phyloP scores from a whole-genome alignment of 768 basidiomycete genomes.

The Podaxis sp. region DNA sequence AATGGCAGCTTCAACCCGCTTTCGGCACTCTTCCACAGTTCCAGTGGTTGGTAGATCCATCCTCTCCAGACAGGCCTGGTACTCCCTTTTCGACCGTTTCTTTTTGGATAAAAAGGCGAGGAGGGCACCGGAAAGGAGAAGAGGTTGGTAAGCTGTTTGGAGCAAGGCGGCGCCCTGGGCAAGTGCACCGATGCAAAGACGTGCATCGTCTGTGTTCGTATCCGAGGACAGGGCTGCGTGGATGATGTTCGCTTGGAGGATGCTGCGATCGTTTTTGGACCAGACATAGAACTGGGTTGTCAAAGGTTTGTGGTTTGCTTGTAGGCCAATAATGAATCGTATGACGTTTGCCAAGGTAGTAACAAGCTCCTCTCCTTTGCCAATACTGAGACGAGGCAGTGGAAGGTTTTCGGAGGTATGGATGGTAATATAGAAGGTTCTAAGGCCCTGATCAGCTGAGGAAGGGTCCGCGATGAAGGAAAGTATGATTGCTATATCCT shows the following conservation, averaged over 20 bases:
- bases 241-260: constrained; percentile 43
- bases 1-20: constrained; percentile 36
- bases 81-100: constrained; percentile 33
- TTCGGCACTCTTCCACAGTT: constrained; percentile 35
- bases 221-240: constrained; percentile 37
- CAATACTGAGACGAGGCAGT: constrained; percentile 26
- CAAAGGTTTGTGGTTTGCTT: constrained; percentile 18
- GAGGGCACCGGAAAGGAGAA: constrained; percentile 44
- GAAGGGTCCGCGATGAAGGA: constrained; percentile 44
- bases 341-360: constrained; percentile 35
- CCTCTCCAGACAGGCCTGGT: constrained; percentile 39
- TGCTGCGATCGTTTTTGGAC: constrained; percentile 37
- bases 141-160: constrained; percentile 49
- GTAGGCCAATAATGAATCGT: constrained; percentile 29
- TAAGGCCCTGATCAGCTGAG: constrained; percentile 28
- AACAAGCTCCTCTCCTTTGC: constrained; percentile 29
- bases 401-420: constrained; percentile 26
- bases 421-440: constrained; percentile 36
- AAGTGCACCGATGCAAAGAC: constrained; percentile 49
- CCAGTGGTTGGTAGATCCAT: constrained; percentile 39
- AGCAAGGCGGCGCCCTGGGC: constrained; percentile 47
- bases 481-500: constrained; percentile 46
- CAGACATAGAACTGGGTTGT: constrained; percentile 51
- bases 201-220: constrained; percentile 32
- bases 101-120: constrained; percentile 40